Evolutionary conservation across 1,284 basidiomycete genomes (phyloP), one percentile per base, ranked within the genome.

Genomic region (Somion occarium): DNA sequence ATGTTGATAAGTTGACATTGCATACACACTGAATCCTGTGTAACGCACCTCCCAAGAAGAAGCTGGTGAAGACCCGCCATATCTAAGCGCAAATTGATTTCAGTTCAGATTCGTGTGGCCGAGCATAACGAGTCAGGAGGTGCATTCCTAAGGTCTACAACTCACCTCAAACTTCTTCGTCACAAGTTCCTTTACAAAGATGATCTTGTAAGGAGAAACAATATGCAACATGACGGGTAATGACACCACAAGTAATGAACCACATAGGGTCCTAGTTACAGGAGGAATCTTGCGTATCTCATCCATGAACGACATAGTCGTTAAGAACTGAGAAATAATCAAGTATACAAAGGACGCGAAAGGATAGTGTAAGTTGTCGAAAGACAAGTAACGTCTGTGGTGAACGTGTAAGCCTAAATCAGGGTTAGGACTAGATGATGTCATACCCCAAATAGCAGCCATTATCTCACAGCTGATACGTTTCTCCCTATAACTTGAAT

Each of bases 201-300:
- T 43, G 53, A 91, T 55, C 38, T 66, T 73, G 64, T 83, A 82
- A 0, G 73, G 67, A 2, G 75, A 70, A 18, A 90, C 62, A 5
- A 91, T 53, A 12, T 79, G 68, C 56, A 88, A 66, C 53, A 89
- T 66, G 37, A 78, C 72, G 0, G 90, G 79, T 0, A 86, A 27
- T 0, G 91, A 81, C 37, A 92, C 70, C 0, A 69, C 78, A 1
- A 86, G 63, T 2, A 82, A 80, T 1, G 87, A 83, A 9, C 69
- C 72, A 47, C 83, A 75, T 19, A 93, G 65, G 53, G 84, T 82
- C 26, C 91, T 80, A 2, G 93, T 94, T 19, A 95, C 87, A 43
- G 90, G 87, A 0, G 92, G 92, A 2, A 95, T 90, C 71, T 92
- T 91, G 58, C 73, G 76, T 48, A 92, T 67, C 71, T 91, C 88